Evolutionary conservation across 345 rosid genomes (phyloP), one percentile per base, ranked within the genome.

Genomic region (Populus deltoides): DNA sequence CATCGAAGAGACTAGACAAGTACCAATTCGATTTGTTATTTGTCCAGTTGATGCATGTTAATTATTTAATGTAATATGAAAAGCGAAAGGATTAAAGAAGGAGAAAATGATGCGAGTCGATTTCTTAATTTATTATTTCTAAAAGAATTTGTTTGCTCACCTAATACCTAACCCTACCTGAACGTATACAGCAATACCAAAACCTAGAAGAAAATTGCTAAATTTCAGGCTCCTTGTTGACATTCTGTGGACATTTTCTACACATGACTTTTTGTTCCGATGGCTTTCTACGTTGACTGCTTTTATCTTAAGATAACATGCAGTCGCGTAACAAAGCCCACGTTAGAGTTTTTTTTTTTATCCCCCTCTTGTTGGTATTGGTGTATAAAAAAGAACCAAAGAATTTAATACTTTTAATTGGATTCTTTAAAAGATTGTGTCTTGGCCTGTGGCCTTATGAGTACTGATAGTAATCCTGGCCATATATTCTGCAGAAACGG

Each of bases 121-220:
- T 5, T 16, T 72, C 61, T 65, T 4, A 12, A 47, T 78, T 47
- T 75, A 57, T 51, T 70, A 79, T 29, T 70, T 63, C n/a, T n/a
- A 62, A 31, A 43, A 73, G 85, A 83, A 81, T 80, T 80, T 70
- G 77, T 75, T 79, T 35, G 88, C n/a, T 78, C 66, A 83, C 88
- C 86, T 78, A 85, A 85, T 80, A 82, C 87, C 86, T 85, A 85
- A 83, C 68, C 86, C 78, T 70, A 65, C 86, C 80, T 72, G 70
- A 27, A 39, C 76, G 27, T 73, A 68, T 8, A 15, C 59, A 83
- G 38, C 25, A 57, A 10, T 25, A 45, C 62, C 12, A 31, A 11
- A 47, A 41, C 35, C 18, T 33, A 68, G 20, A 59, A 79, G 69
- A 35, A 49, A 78, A 27, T 47, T 41, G 78, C 82, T 66, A 38